phyloP scores from a whole-genome alignment of 139 green algal genomes.

The Pleodorina starrii region DNA sequence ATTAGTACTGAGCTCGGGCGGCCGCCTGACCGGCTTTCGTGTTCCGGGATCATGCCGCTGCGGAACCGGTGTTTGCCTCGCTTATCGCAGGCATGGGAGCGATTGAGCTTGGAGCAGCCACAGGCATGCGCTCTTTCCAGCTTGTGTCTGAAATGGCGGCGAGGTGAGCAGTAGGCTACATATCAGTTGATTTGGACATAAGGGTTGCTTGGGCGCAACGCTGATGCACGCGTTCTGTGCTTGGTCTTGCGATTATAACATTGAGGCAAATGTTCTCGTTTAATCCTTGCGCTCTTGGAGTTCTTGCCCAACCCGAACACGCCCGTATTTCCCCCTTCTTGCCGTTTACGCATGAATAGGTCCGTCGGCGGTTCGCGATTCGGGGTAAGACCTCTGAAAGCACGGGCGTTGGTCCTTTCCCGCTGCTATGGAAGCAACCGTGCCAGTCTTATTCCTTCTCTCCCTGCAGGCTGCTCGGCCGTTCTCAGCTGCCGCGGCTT shows the following conservation, averaged over 20 bases:
- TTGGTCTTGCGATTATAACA: neutral
- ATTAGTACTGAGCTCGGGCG: no score
- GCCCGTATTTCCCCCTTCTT: neutral
- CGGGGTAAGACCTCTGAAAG: neutral
- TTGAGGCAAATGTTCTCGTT: no score
- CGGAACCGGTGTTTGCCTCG: neutral
- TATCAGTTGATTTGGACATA: neutral
- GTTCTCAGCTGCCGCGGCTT: conserved; percentile 13
- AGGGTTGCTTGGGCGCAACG: neutral
- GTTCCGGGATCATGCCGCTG: conserved; percentile 34
- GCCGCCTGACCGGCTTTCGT: neutral
- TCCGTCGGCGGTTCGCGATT: neutral
- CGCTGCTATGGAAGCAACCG: no score
- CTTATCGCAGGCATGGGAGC: neutral
- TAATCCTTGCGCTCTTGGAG: no score
- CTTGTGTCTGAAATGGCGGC: neutral
- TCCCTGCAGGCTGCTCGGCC: neutral
- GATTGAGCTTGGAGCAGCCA: neutral
- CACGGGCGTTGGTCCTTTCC: no score
- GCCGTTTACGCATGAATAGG: neutral
- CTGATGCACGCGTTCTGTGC: no score
- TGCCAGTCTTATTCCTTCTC: no score
- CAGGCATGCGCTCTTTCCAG: neutral
- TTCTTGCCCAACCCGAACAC: neutral
- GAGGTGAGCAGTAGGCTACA: neutral